phyloP scores from a whole-genome alignment of 208 protist species.

The Plasmodiophora brassicae region DNA sequence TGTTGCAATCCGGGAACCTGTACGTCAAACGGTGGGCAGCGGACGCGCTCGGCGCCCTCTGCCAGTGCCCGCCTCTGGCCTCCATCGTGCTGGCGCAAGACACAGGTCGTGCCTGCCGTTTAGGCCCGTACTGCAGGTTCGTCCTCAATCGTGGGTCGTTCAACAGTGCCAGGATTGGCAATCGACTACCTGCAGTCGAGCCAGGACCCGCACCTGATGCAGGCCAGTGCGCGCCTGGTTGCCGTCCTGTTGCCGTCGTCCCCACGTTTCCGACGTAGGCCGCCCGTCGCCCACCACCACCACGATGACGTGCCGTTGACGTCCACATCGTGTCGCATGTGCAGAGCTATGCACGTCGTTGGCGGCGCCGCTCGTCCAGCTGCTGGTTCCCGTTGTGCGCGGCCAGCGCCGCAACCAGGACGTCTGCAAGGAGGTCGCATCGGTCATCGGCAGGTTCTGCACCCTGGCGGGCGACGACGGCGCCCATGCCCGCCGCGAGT shows the following conservation, averaged over 20 bases:
- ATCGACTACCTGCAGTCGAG: neutral
- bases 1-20: neutral
- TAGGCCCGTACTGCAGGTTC: no score
- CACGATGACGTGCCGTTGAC: no score
- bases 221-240: neutral
- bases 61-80: no score
- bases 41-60: neutral
- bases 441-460: neutral
- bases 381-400: neutral
- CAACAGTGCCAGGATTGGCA: neutral
- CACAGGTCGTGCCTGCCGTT: no score
- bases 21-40: constrained; percentile 14
- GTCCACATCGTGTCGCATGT: neutral
- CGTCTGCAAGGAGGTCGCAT: neutral
- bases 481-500: neutral
- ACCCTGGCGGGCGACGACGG: neutral
- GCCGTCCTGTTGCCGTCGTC: neutral
- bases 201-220: neutral
- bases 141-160: no score
- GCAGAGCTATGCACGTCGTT: neutral
- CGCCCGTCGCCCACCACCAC: neutral
- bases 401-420: neutral
- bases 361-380: neutral
- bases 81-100: no score
- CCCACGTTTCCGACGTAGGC: neutral